Evolutionary conservation across 495 filamentous ascomycete species (phyloP).

Genomic region (Cairneyella variabilis): DNA sequence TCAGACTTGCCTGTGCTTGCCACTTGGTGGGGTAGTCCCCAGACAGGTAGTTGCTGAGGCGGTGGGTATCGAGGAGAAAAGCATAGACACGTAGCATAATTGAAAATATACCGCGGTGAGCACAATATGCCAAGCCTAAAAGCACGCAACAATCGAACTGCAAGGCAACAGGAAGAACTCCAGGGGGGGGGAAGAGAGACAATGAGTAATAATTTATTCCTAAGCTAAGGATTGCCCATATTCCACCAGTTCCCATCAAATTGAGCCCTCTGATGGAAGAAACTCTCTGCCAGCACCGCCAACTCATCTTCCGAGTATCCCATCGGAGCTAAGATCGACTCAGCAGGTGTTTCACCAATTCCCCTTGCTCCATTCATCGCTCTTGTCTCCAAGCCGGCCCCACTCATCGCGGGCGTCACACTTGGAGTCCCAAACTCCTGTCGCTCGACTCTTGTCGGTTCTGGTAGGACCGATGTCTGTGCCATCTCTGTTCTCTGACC

Average conservation of each 20-base stretch:
- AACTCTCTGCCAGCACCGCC: slow-evolving; percentile 45
- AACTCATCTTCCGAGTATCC: slow-evolving; percentile 41
- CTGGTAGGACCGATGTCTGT: slow-evolving; percentile 42
- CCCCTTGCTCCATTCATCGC: not conserved
- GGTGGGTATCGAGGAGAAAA: no score
- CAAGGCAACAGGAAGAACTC: no score
- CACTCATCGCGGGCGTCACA: slow-evolving; percentile 17
- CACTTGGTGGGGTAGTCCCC: no score
- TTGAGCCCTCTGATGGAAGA: slow-evolving; percentile 44
- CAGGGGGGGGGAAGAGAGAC: not conserved
- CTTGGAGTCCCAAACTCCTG: slow-evolving; percentile 27
- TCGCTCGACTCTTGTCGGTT: slow-evolving; percentile 36
- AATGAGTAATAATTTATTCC: no score
- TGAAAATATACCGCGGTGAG: no score
- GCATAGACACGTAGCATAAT: no score
- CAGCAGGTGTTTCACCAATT: not conserved
- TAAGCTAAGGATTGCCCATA: slow-evolving; percentile 13
- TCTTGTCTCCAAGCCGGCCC: no score
- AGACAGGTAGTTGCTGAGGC: no score
- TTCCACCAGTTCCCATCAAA: slow-evolving; percentile 40
- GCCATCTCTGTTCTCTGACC: slow-evolving; percentile 36
- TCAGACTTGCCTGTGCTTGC: no score
- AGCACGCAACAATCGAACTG: no score
- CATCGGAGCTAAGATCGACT: slow-evolving; percentile 18
- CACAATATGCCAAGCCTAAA: no score